Evolutionary conservation across 2,329 filamentous ascomycete genomes (phyloP).

Genomic region (Elsinoe ampelina): DNA sequence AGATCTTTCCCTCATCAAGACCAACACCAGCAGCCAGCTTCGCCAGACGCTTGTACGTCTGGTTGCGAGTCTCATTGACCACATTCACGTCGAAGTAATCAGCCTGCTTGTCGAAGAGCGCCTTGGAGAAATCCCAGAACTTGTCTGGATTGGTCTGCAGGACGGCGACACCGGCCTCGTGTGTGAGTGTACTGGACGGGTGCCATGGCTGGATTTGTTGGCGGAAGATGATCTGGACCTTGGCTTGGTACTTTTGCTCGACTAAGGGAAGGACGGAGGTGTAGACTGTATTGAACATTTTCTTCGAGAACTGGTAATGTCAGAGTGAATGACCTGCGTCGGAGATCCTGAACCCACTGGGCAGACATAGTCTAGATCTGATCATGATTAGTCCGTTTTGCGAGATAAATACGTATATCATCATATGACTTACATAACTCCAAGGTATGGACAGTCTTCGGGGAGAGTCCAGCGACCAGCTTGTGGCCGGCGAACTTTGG

Average conservation of each 20-base stretch:
- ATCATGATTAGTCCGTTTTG: neutral
- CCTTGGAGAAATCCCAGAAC: slow-evolving; percentile 72
- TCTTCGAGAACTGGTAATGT: slow-evolving; percentile 47
- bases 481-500: slow-evolving; percentile 69
- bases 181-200: slow-evolving; percentile 59
- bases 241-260: slow-evolving; percentile 48
- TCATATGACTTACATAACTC: slow-evolving; percentile 39
- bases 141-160: slow-evolving; percentile 57
- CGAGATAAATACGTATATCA: neutral
- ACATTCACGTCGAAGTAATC: slow-evolving; percentile 79
- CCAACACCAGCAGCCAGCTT: slow-evolving; percentile 62
- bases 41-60: slow-evolving; percentile 71
- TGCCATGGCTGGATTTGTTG: slow-evolving; percentile 95
- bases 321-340: neutral
- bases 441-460: slow-evolving; percentile 42
- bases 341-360: slow-evolving; percentile 37
- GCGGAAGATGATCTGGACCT: slow-evolving; percentile 70
- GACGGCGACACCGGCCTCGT: slow-evolving; percentile 79
- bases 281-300: slow-evolving; percentile 67
- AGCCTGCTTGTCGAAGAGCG: slow-evolving; percentile 59
- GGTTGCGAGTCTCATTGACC: slow-evolving; percentile 74
- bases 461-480: slow-evolving; percentile 41
- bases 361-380: slow-evolving; percentile 83
- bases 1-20: slow-evolving; percentile 61
- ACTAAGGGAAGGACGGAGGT: slow-evolving; percentile 56